phyloP scores from a whole-genome alignment of 2,329 filamentous ascomycete species.

The Corynespora cassiicola region DNA sequence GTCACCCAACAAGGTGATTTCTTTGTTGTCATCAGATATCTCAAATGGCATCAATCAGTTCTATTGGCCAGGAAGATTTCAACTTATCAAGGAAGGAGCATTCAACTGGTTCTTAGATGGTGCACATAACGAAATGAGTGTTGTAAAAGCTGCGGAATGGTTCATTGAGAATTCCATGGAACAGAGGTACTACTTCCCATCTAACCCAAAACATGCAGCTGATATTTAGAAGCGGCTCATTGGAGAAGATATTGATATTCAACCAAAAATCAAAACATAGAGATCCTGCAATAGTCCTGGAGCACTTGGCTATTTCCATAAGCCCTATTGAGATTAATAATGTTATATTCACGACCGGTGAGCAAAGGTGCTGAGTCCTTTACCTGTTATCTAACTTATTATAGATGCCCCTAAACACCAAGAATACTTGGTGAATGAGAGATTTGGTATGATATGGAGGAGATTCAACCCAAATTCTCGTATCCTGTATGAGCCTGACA shows the following conservation, averaged over 20 bases:
- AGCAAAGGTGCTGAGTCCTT: neutral
- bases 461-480: constrained; percentile 1
- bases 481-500: constrained; percentile 4
- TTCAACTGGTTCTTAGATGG: constrained; percentile 19
- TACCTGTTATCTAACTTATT: constrained; percentile 1
- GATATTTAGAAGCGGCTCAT: constrained; percentile 1
- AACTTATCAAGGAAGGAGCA: constrained; percentile 7
- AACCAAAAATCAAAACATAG: constrained; percentile 6
- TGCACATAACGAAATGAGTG: constrained; percentile 23
- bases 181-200: constrained; percentile 3
- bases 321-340: constrained; percentile 7
- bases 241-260: constrained; percentile 6
- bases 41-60: constrained; percentile 10
- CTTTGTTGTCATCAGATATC: constrained; percentile 8
- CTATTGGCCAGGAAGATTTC: constrained; percentile 19
- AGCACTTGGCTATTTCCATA: constrained; percentile 2
- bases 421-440: neutral
- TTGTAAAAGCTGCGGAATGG: constrained; percentile 17
- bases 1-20: neutral
- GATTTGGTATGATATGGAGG: constrained; percentile 3
- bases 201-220: neutral
- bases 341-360: constrained; percentile 6
- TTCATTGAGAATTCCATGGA: constrained; percentile 12
- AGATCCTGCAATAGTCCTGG: constrained; percentile 3
- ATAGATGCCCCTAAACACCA: constrained; percentile 1